Conservation (phyloP, 2,329 filamentous ascomycete genomes). For the Ambrosiella xylebori region DNA sequence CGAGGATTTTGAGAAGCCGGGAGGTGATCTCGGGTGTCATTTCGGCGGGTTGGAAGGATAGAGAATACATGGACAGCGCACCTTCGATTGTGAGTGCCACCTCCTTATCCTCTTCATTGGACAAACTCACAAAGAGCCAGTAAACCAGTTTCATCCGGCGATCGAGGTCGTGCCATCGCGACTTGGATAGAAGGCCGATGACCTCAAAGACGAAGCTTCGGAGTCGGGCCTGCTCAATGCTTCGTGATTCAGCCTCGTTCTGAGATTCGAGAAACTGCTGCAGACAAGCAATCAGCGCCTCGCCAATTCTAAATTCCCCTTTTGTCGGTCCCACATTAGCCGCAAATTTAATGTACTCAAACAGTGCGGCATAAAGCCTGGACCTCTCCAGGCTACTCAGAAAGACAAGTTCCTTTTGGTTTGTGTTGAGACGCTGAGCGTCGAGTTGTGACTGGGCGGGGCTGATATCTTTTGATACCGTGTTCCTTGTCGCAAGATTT, state of each 20-base stretch:
- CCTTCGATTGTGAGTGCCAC: conserved; percentile 81
- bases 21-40: conserved; percentile 4
- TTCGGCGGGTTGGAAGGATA: conserved; percentile 25
- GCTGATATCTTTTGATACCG: conserved; percentile 20
- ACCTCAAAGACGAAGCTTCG: conserved; percentile 78
- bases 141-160: conserved; percentile 38
- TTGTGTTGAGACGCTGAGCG: too few species aligned
- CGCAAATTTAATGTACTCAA: conserved; percentile 76
- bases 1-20: conserved; percentile 36
- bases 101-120: conserved; percentile 57
- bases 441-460: conserved; percentile 20
- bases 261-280: conserved; percentile 47
- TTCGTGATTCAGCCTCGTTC: too few species aligned
- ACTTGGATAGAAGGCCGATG: conserved; percentile 62
- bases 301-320: conserved; percentile 47
- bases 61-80: conserved; percentile 55
- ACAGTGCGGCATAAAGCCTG: conserved; percentile 67
- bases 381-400: conserved; percentile 42
- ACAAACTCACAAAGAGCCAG: conserved; percentile 73
- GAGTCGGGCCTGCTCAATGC: conserved; percentile 22
- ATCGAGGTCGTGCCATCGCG: conserved; percentile 37
- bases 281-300: conserved; percentile 50
- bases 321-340: conserved; percentile 49
- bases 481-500: not conserved
- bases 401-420: too few species aligned